These are phyloP conservation scores for Phytophthora rubi DNA, from an alignment of 352 stramenopile genomes.

Conservation along the genomic window DNA sequence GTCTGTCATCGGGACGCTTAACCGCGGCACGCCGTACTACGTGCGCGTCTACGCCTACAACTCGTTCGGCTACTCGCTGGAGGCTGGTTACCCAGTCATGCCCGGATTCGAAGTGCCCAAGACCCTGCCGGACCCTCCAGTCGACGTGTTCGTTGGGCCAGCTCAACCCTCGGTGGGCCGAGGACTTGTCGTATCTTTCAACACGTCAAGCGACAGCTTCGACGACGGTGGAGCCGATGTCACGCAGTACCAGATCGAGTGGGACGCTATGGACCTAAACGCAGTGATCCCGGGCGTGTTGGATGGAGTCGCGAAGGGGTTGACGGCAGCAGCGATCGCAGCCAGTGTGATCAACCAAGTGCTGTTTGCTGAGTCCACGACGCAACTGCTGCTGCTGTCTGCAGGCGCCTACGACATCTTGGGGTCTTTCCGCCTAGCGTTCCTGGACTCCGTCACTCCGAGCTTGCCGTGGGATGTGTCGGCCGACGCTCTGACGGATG, in stretches of 20 bases:
- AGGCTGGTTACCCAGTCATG: constrained; percentile 67
- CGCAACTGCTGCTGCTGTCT: constrained; percentile 90
- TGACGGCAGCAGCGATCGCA: constrained; percentile 26
- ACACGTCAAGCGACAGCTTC: constrained; percentile 46
- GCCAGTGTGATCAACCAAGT: constrained; percentile 51
- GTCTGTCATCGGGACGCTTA: constrained; percentile 83
- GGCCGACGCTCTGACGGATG: constrained; percentile 76
- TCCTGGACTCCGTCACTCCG: constrained; percentile 68
- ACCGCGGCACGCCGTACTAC: constrained; percentile 86
- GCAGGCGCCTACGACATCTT: constrained; percentile 82
- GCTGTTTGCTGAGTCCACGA: constrained; percentile 85
- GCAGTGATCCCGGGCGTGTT: constrained; percentile 44
- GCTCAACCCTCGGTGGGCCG: constrained; percentile 36
- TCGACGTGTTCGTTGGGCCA: constrained; percentile 51
- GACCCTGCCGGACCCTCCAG: constrained; percentile 75
- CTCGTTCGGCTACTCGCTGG: constrained; percentile 89
- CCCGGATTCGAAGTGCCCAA: constrained; percentile 73
- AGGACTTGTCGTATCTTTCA: constrained; percentile 84
- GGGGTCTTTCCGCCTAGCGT: constrained; percentile 89
- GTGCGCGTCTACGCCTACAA: constrained; percentile 94
- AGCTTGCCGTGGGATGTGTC: constrained; percentile 77
- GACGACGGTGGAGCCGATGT: constrained; percentile 85
- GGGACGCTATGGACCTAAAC: constrained; percentile 90
- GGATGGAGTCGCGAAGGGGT: not conserved
- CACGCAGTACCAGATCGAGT: constrained; percentile 93